Conservation (phyloP, 2,329 filamentous ascomycete species). For the Taxawa tesnikishii region DNA sequence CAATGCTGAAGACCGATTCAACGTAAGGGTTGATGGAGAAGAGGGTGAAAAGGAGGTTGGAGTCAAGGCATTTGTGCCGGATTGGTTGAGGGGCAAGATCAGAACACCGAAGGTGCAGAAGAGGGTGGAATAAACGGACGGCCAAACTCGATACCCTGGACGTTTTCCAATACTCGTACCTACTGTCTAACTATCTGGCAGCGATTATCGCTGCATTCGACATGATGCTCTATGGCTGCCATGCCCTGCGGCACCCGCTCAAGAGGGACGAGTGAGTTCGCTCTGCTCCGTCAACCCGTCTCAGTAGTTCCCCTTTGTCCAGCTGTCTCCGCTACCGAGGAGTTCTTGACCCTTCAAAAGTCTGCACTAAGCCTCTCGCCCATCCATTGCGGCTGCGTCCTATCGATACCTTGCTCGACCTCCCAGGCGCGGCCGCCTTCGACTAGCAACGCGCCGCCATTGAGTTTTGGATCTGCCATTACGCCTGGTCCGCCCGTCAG, state of each 20-base stretch:
- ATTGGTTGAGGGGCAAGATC: conserved; percentile 50
- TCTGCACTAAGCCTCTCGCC: conserved; percentile 25
- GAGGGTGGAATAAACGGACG: conserved; percentile 16
- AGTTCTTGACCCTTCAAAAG: conserved; percentile 24
- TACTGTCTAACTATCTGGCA: no score
- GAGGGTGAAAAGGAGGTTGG: conserved; percentile 17
- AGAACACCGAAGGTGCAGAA: conserved; percentile 24
- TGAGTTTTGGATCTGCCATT: conserved; percentile 20
- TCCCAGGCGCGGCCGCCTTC: conserved; percentile 32
- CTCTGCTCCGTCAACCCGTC: no score
- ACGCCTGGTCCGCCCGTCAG: conserved; percentile 11
- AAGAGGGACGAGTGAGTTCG: no score
- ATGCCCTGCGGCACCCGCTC: no score
- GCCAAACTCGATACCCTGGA: no score
- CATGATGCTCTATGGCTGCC: no score
- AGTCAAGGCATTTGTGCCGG: conserved; percentile 58
- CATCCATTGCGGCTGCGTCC: conserved; percentile 30
- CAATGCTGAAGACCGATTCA: conserved; percentile 43
- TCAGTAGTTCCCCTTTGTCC: conserved; percentile 5
- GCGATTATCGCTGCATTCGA: no score
- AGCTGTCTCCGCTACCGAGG: conserved; percentile 15
- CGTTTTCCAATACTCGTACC: no score
- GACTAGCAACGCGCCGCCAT: conserved; percentile 30
- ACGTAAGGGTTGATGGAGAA: conserved; percentile 12
- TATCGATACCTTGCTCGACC: conserved; percentile 29